These are phyloP conservation scores for Hymenochaete sp. DNA, from an alignment of 1,284 basidiomycete genomes.

Conservation along the genomic window DNA sequence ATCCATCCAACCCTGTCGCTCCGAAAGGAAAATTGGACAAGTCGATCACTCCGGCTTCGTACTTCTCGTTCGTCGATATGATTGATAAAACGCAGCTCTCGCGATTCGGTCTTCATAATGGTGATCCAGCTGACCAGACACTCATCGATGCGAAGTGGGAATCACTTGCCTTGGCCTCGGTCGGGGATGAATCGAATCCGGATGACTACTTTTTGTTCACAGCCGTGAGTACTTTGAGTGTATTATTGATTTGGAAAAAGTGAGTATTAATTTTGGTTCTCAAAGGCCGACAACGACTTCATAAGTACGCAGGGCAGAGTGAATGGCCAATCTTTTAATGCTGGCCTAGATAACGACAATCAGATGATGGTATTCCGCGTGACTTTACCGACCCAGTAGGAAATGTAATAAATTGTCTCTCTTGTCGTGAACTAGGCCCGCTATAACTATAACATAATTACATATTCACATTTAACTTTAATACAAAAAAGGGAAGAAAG, in stretches of 20 bases:
- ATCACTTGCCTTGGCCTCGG: slow-evolving; percentile 51
- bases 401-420: background rate
- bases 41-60: slow-evolving; percentile 45
- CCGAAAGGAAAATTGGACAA: slow-evolving; percentile 39
- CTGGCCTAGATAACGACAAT: slow-evolving; percentile 49
- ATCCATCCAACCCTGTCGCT: slow-evolving; percentile 45
- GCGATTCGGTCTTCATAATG: slow-evolving; percentile 56
- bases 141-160: slow-evolving; percentile 65
- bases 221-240: slow-evolving; percentile 31
- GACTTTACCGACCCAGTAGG: slow-evolving; percentile 40
- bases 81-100: slow-evolving; percentile 44
- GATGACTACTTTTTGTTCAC: slow-evolving; percentile 64
- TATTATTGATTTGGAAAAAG: slow-evolving; percentile 1
- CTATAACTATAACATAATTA: background rate
- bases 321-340: slow-evolving; percentile 44
- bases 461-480: background rate
- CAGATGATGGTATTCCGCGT: slow-evolving; percentile 62
- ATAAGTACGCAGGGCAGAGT: slow-evolving; percentile 49
- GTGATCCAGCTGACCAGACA: slow-evolving; percentile 38
- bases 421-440: background rate
- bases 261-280: background rate
- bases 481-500: background rate
- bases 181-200: slow-evolving; percentile 39
- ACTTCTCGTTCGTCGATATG: slow-evolving; percentile 48
- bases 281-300: slow-evolving; percentile 58